phyloP scores from a whole-genome alignment of 108 stramenopile genomes.

The Discostella stelligeroides region DNA sequence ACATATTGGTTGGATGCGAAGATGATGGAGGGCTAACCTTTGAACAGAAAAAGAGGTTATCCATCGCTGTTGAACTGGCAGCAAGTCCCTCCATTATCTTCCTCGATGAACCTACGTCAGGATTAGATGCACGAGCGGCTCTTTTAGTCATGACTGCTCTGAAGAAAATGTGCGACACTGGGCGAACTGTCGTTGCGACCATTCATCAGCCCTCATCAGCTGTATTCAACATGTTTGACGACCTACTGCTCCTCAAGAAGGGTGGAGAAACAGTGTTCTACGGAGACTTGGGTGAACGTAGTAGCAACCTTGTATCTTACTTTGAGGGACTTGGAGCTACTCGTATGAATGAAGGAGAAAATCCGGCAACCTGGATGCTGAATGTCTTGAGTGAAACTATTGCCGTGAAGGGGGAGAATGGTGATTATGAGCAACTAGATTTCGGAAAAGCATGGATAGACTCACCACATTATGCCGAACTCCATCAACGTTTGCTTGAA shows the following conservation, averaged over 20 bases:
- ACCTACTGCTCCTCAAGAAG: constrained; percentile 59
- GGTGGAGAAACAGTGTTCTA: constrained; percentile 68
- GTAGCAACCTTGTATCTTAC: constrained; percentile 53
- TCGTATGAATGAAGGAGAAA: constrained; percentile 54
- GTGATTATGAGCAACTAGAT: constrained; percentile 28
- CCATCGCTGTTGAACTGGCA: constrained; percentile 78
- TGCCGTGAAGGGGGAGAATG: constrained; percentile 18
- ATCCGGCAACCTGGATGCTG: constrained; percentile 90
- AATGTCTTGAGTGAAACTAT: constrained; percentile 51
- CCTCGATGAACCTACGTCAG: constrained; percentile 61
- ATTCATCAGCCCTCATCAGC: constrained; percentile 67
- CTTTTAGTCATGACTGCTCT: constrained; percentile 58
- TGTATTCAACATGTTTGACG: constrained; percentile 60
- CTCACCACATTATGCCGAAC: constrained; percentile 25
- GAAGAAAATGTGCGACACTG: constrained; percentile 48
- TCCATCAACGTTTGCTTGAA: constrained; percentile 16
- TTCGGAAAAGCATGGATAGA: constrained; percentile 33
- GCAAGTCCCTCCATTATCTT: constrained; percentile 74
- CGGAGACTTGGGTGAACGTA: constrained; percentile 57
- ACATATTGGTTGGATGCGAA: constrained; percentile 55
- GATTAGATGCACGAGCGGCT: constrained; percentile 73
- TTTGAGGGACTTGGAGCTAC: constrained; percentile 38
- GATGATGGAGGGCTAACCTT: constrained; percentile 67
- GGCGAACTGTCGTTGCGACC: constrained; percentile 66
- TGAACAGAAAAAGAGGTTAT: constrained; percentile 78